phyloP scores from a whole-genome alignment of 1,139 yeast genomes.

The Geotrichum bryndzae region DNA sequence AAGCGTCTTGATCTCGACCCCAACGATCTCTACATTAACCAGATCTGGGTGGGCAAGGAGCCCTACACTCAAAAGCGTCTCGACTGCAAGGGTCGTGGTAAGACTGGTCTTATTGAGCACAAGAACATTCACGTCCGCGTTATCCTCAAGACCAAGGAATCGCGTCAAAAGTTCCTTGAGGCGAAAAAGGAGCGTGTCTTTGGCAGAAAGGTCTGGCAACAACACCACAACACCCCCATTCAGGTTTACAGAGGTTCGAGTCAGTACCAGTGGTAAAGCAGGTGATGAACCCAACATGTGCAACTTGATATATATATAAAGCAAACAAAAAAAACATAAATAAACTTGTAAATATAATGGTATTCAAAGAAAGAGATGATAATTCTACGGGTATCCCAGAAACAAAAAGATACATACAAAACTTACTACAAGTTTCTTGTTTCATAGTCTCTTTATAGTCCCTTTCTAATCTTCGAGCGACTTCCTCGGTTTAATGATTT shows the following conservation, averaged over 20 bases:
- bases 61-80: slow-evolving; percentile 65
- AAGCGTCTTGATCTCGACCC: slow-evolving; percentile 52
- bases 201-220: slow-evolving; percentile 27
- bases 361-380: neutral
- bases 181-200: slow-evolving; percentile 43
- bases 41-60: slow-evolving; percentile 90
- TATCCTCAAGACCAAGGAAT: slow-evolving; percentile 57
- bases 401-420: too few species aligned
- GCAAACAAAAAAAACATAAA: neutral
- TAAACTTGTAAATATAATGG: neutral
- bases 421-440: too few species aligned
- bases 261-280: slow-evolving; percentile 34
- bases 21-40: slow-evolving; percentile 63
- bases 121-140: slow-evolving; percentile 77
- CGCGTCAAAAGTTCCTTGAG: slow-evolving; percentile 48
- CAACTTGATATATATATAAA: neutral
- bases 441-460: too few species aligned
- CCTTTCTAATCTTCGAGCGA: neutral
- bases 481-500: neutral
- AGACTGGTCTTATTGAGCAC: slow-evolving; percentile 72
- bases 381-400: neutral
- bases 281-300: neutral
- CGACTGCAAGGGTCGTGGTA: slow-evolving; percentile 89
- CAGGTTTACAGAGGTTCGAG: slow-evolving; percentile 25
- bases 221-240: slow-evolving; percentile 26